Evolutionary conservation across 129 eudicot genomes (phyloP), one percentile per base, ranked within the genome.

Genomic region (Flaveria bidentis): DNA sequence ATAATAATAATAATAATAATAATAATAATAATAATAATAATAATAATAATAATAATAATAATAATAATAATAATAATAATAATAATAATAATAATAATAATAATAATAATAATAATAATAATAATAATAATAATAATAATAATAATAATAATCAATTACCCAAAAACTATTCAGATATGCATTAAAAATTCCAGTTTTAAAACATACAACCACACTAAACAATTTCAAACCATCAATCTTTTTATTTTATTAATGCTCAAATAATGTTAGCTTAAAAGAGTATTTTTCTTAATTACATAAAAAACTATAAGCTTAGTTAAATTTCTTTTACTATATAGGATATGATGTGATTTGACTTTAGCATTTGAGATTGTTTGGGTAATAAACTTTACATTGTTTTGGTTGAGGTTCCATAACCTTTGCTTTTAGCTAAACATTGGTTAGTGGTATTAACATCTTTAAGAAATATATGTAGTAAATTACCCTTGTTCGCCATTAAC

Each of bases 341-440:
- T 61, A 61, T 25, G 41, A 12, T 61, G 14, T 25, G 67, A 61
- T 61, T 36, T 61, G 41, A 61, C 28, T 25, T 13, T 64, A 69
- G 41, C 58, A 69, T 50, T 17, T 16, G 12, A 50, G 26, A 26
- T 8, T 50, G 46, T 50, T 71, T 71, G 28, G 62, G 46, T 64
- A 64, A 33, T 70, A 28, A n/a, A 23, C 47, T 14, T 15, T 64
- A 18, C 9, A 30, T 23, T 70, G 13, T 57, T 39, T 55, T 55
- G 52, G 69, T 73, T 22, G n/a, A 76, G 49, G 65, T 41, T 57
- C 53, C 69, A 62, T 58, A 22, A 75, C 4, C 12, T 18, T 50
- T 76, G 23, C 57, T 51, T 67, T 76, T 67, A 76, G 80, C 67
- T 66, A 67, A 66, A 67, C 74, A 76, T 39, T 67, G 12, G 56